Evolutionary conservation across 2,329 filamentous ascomycete species (phyloP), one percentile per base, ranked within the genome.

Genomic region (Colletotrichum euphorbiae): DNA sequence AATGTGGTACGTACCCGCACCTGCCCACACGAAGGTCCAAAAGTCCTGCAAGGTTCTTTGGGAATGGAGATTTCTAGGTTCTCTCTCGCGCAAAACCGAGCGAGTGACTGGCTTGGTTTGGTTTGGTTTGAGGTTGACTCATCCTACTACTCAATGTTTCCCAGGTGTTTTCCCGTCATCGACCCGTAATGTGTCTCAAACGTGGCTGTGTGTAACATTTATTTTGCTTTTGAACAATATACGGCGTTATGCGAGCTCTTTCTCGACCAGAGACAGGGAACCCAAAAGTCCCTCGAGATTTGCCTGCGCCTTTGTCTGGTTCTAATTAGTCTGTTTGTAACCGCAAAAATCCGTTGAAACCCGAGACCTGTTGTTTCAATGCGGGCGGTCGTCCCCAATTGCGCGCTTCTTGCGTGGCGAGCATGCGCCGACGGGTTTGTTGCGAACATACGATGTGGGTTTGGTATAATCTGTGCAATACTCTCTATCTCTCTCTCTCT

Each of bases 41-140:
- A 31, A 51, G 6, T 11, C 11, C 19, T 55, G 43, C 45, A 28
- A 45, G 45, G n/a, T 61, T 54, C 21, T 12, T 28, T 31, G 15
- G 17, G 15, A 36, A 48, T 56, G 31, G 50, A 15, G 17, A 38
- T 12, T 13, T 60, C n/a, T n/a, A n/a, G n/a, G n/a, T n/a, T n/a
- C 40, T 19, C 36, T 42, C 12, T 51, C 45, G 54, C 46, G 40
- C 43, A 21, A 55, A 42, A 17, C 36, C 45, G 28, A 60, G 54
- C 13, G 21, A 19, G 9, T 38, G 36, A 38, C 19, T 19, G 1
- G 28, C 4, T 8, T 24, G 17, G 40, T 36, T 21, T 24, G 48
- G 19, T 28, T 33, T 51, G 57, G 15, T 50, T 67, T 63, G 64
- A 63, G 36, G 43, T 67, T 67, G 64, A 67, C 64, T 63, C 64